Conservation (phyloP, 2,329 filamentous ascomycete species). For the Exserohilum turcica region DNA sequence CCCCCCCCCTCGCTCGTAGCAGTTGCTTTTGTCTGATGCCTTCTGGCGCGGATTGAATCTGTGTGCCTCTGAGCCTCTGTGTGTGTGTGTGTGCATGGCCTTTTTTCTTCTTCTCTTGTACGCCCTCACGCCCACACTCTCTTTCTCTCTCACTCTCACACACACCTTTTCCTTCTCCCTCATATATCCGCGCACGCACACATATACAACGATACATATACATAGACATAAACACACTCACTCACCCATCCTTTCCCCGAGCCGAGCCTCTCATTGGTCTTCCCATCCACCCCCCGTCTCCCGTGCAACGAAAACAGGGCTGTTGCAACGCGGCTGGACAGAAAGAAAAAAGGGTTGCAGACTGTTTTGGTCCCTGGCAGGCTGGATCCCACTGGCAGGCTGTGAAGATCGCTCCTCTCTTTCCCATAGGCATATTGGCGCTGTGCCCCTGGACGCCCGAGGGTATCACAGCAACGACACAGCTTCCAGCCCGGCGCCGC, state of each 20-base stretch:
- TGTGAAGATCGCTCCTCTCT: constrained; percentile 41
- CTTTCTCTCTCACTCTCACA: constrained; percentile 23
- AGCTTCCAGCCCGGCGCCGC: constrained; percentile 41
- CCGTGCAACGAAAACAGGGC: constrained; percentile 46
- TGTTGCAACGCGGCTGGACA: constrained; percentile 44
- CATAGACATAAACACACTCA: too few relatives aligned
- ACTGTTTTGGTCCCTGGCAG: constrained; percentile 49
- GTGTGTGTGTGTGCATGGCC: constrained; percentile 28
- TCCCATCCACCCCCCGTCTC: constrained; percentile 34
- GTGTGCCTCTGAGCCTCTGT: neutral
- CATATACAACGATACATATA: too few relatives aligned
- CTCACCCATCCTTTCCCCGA: constrained; percentile 33
- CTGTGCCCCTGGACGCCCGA: constrained; percentile 41
- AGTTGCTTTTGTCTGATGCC: constrained; percentile 43
- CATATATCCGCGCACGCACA: too few relatives aligned
- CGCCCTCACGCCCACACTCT: constrained; percentile 24
- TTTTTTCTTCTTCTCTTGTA: constrained; percentile 37
- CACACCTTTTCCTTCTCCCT: too few relatives aligned
- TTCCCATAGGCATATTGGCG: constrained; percentile 46
- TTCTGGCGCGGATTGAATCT: constrained; percentile 32
- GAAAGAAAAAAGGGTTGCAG: constrained; percentile 40
- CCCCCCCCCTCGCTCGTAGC: constrained; percentile 15
- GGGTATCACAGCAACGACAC: constrained; percentile 48
- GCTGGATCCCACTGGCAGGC: constrained; percentile 40
- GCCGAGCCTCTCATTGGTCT: constrained; percentile 41